phyloP scores from a whole-genome alignment of 78 protist species.

The Capsaspora owczarzaki region DNA sequence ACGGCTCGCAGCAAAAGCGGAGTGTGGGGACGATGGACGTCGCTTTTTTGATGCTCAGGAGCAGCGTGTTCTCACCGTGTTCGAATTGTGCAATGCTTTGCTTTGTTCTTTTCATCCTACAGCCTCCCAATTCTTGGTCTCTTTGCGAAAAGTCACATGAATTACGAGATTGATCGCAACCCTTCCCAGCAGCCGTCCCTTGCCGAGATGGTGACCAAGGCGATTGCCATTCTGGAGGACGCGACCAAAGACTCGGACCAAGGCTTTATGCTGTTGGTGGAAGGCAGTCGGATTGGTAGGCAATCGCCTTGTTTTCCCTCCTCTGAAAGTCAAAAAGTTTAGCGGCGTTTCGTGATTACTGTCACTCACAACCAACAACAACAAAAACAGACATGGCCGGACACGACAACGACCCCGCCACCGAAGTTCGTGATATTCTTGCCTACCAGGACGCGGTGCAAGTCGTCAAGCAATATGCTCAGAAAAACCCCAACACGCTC shows the following conservation, averaged over 20 bases:
- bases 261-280: conserved; percentile 4
- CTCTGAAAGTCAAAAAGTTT: too few relatives aligned
- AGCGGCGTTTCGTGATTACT: too few relatives aligned
- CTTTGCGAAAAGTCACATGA: too few relatives aligned
- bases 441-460: not conserved
- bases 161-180: conserved; percentile 6
- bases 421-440: not conserved
- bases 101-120: too few relatives aligned
- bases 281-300: conserved; percentile 9
- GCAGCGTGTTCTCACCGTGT: too few relatives aligned
- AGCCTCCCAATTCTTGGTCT: too few relatives aligned
- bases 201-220: not conserved
- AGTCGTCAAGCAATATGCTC: not conserved
- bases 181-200: not conserved
- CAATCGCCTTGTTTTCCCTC: not conserved
- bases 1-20: too few relatives aligned
- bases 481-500: not conserved
- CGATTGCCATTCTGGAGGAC: not conserved
- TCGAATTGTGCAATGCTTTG: too few relatives aligned
- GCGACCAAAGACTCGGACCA: not conserved
- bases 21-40: too few relatives aligned
- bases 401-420: conserved; percentile 24
- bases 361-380: too few relatives aligned
- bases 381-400: conserved; percentile 28
- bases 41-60: too few relatives aligned